Evolutionary conservation across 2,329 filamentous ascomycete species (phyloP).

Genomic region (Immersiporthe knoxdaviesiana): DNA sequence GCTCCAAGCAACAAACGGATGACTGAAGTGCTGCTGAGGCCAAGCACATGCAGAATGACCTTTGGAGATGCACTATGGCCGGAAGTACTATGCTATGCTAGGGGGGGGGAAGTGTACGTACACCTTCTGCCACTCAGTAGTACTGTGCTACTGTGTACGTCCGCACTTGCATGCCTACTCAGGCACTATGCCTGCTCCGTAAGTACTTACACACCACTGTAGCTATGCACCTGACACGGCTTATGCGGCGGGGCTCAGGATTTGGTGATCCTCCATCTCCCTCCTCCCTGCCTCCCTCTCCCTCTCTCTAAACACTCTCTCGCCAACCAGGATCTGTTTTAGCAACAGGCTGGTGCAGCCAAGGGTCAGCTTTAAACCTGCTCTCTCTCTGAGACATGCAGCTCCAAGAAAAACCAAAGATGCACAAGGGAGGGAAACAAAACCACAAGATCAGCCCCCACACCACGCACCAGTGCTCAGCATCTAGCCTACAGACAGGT

Average conservation of each 20-base stretch:
- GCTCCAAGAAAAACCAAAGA: background rate
- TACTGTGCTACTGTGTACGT: background rate
- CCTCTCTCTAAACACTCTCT: no score
- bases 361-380: background rate
- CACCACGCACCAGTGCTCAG: background rate
- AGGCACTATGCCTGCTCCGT: background rate
- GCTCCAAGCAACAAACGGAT: constrained; percentile 9
- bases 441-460: background rate
- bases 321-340: background rate
- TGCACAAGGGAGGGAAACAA: background rate
- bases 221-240: constrained; percentile 6
- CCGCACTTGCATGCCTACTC: no score
- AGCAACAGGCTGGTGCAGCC: background rate
- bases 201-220: background rate
- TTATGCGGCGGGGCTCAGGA: background rate
- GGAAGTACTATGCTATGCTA: background rate
- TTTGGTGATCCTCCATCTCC: constrained; percentile 7
- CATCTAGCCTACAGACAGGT: background rate
- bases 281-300: no score
- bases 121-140: background rate
- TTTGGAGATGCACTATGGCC: background rate
- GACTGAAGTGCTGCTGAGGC: background rate
- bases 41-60: background rate
- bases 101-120: background rate
- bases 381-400: background rate